phyloP scores from a whole-genome alignment of 1,284 basidiomycete genomes.

The Phaffia rhodozyma region DNA sequence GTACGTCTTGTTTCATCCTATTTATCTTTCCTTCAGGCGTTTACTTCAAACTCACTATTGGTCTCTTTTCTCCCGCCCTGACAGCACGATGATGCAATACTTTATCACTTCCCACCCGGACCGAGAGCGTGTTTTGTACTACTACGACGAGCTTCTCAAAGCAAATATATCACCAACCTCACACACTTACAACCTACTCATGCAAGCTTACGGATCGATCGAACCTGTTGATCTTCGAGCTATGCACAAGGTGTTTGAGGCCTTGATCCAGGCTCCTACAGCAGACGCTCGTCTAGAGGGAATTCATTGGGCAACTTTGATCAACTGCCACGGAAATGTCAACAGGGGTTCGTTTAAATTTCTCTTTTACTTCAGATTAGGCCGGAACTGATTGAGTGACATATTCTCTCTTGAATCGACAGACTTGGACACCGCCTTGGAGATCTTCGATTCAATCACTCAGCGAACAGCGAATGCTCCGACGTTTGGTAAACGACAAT shows the following conservation, averaged over 20 bases:
- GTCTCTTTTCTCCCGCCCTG: slow-evolving; percentile 29
- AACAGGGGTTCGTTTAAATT: slow-evolving; percentile 37
- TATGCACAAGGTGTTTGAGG: slow-evolving; percentile 62
- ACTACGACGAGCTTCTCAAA: slow-evolving; percentile 56
- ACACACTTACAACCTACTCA: slow-evolving; percentile 89
- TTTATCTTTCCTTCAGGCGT: background rate
- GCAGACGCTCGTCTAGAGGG: slow-evolving; percentile 55
- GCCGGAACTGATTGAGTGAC: too few relatives aligned
- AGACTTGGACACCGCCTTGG: slow-evolving; percentile 63
- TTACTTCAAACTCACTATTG: background rate
- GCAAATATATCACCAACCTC: slow-evolving; percentile 61
- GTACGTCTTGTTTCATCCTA: slow-evolving; percentile 22
- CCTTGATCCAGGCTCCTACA: slow-evolving; percentile 39
- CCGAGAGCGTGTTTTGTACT: slow-evolving; percentile 61
- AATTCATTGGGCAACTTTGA: slow-evolving; percentile 81
- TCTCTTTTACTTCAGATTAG: background rate
- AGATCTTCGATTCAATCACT: slow-evolving; percentile 65
- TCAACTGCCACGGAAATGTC: slow-evolving; percentile 79
- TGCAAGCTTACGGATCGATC: slow-evolving; percentile 81
- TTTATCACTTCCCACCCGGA: slow-evolving; percentile 83
- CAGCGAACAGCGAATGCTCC: slow-evolving; percentile 37
- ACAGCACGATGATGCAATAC: slow-evolving; percentile 98
- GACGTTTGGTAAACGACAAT: too few relatives aligned
- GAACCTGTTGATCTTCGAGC: slow-evolving; percentile 65
- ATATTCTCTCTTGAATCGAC: background rate